Evolutionary conservation across 2,329 filamentous ascomycete genomes (phyloP), one percentile per base, ranked within the genome.

Genomic region (Pyrenophora tritici-repentis): DNA sequence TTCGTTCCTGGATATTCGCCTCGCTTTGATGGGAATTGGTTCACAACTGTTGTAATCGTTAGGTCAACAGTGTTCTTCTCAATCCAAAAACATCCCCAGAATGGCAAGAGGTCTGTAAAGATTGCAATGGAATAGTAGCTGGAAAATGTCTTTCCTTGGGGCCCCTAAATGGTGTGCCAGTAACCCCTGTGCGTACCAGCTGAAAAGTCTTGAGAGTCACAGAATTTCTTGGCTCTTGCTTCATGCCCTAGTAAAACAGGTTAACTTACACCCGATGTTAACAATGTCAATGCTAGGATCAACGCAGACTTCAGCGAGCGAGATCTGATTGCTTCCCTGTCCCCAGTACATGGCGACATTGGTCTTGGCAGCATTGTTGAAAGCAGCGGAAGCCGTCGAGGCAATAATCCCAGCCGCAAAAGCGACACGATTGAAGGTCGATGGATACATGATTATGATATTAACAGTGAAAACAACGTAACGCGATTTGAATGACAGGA

Each of bases 281-380:
- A 85, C 80, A 41, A 85, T 79, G 55, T 85, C 82, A 50, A 82
- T 66, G 26, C 73, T 75, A 0, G 75, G 69, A 45, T 83, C 78
- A 32, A 75, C 62, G 68, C 83, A 85, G 58, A 81, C 80, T 42
- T 80, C 72, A 31, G 74, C 67, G 17, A 85, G 73, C 14, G 77
- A 72, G 17, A 72, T 66, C 58, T 85, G 82, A 47, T 73, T 47
- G 12, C 66, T 51, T 53, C 82, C 81, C 75, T 84, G 81, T 40
- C 83, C 82, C 73, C 78, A 83, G 70, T 84, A 84, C 37, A 82
- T 73, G 18, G 75, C 80, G 39, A 83, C 71, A 59, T 83, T 83
- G 33, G 71, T 74, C 45, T 74, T 77, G 7, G 74, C 68, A 40
- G 66, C 56, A 17, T 71, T 63, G 66, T 78, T 65, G 55, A 80